Percentiles rank a stretch among this genome's conserved stretches.
phyloP scores from a whole-genome alignment of 2,329 filamentous ascomycete species.

The Mycocentrospora acerina region DNA sequence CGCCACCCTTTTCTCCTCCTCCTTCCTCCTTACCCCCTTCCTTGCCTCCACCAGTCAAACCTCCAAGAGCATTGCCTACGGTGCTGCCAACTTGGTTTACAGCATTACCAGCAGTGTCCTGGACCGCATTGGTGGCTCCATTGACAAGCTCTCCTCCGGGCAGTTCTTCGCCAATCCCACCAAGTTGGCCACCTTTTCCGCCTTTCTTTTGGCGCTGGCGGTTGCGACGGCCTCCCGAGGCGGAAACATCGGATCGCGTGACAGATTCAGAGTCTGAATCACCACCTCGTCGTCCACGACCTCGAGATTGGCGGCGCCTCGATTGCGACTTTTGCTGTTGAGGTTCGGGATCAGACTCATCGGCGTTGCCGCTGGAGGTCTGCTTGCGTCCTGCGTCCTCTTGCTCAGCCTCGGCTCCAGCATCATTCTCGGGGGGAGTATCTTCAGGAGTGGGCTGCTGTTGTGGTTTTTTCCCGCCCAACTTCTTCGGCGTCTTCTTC shows the following conservation, averaged over 20 bases:
- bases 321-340: slow-evolving; percentile 50
- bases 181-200: slow-evolving; percentile 53
- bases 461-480: slow-evolving; percentile 49
- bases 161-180: slow-evolving; percentile 57
- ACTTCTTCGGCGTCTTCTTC: slow-evolving; percentile 54
- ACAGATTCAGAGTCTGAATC: slow-evolving; percentile 58
- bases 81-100: slow-evolving; percentile 48
- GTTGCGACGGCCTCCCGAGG: slow-evolving; percentile 57
- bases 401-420: slow-evolving; percentile 46
- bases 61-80: slow-evolving; percentile 49
- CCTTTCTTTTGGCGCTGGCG: slow-evolving; percentile 54
- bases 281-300: slow-evolving; percentile 48
- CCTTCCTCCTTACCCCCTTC: slow-evolving; percentile 35
- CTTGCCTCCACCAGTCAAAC: slow-evolving; percentile 47
- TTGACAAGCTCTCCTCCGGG: slow-evolving; percentile 55
- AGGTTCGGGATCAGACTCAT: slow-evolving; percentile 49
- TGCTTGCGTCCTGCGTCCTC: slow-evolving; percentile 43
- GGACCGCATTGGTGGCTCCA: slow-evolving; percentile 58
- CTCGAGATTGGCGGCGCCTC: slow-evolving; percentile 52
- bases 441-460: slow-evolving; percentile 50
- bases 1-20: slow-evolving; percentile 41
- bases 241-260: slow-evolving; percentile 56
- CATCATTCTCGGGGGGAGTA: slow-evolving; percentile 50
- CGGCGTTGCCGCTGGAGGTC: slow-evolving; percentile 35
- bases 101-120: slow-evolving; percentile 57